Percentiles rank a stretch among this genome's conserved stretches.
These are phyloP conservation scores for Skeletonema menzelii DNA, from an alignment of 108 stramenopile genomes.

Conservation along the genomic window DNA sequence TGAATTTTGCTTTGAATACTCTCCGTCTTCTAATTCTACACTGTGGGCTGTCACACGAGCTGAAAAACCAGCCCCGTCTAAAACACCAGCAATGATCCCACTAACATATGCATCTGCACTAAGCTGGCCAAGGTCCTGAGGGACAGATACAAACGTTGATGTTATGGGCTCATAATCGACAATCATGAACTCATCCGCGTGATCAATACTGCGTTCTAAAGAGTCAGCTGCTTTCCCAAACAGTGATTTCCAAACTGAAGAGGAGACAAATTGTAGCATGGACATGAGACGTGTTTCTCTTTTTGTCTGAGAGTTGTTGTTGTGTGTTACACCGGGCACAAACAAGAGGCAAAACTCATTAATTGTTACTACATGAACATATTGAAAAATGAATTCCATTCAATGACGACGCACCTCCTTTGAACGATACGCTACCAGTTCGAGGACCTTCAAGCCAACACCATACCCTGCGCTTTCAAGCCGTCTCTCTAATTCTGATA, in stretches of 20 bases:
- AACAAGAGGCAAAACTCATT: background rate
- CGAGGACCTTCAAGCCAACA: slow-evolving; percentile 91
- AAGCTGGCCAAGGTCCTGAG: slow-evolving; percentile 82
- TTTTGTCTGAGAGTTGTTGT: slow-evolving; percentile 45
- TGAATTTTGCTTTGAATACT: slow-evolving; percentile 25
- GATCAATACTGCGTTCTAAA: slow-evolving; percentile 91
- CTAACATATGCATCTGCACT: slow-evolving; percentile 92
- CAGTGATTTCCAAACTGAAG: slow-evolving; percentile 91
- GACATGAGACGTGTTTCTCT: slow-evolving; percentile 86
- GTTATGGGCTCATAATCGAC: slow-evolving; percentile 91
- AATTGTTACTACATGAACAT: background rate
- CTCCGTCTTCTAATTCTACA: slow-evolving; percentile 73
- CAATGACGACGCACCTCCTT: slow-evolving; percentile 55
- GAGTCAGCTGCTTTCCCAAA: slow-evolving; percentile 95
- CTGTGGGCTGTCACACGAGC: slow-evolving; percentile 86
- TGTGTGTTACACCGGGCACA: background rate
- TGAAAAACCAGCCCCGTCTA: slow-evolving; percentile 85
- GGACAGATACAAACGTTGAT: slow-evolving; percentile 84
- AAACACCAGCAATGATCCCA: slow-evolving; percentile 88
- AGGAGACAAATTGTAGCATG: slow-evolving; percentile 91
- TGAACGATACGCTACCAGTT: slow-evolving; percentile 85
- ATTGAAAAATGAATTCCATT: background rate
- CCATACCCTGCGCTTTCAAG: slow-evolving; percentile 92
- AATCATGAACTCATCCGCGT: slow-evolving; percentile 97
- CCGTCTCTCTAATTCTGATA: slow-evolving; percentile 90